Conservation (phyloP, 1,139 yeast species). For the Saccharomycopsis hybrid region DNA sequence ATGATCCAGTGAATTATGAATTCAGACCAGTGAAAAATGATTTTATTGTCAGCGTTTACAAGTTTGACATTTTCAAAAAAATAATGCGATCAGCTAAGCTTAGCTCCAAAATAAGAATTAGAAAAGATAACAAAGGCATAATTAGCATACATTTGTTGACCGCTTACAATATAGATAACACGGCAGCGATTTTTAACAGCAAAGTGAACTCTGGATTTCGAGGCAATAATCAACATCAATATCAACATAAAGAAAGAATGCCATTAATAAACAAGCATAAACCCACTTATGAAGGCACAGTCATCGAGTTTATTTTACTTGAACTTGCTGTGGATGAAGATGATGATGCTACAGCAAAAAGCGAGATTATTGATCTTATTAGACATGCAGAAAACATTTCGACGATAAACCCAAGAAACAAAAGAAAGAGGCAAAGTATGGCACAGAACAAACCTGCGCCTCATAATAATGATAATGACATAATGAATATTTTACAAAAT, state of each 20-base stretch:
- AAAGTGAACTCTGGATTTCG: background rate
- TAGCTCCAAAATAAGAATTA: slow-evolving; percentile 13
- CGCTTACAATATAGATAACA: slow-evolving; percentile 6
- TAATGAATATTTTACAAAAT: background rate
- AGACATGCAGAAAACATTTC: slow-evolving; percentile 12
- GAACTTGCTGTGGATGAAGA: slow-evolving; percentile 18
- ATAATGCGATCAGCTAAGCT: slow-evolving; percentile 13
- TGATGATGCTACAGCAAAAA: slow-evolving; percentile 10
- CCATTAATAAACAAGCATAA: background rate
- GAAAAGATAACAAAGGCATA: slow-evolving; percentile 18
- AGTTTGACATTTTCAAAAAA: slow-evolving; percentile 16
- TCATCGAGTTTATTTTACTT: slow-evolving; percentile 17
- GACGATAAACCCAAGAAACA: slow-evolving; percentile 4
- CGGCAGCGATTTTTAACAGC: background rate
- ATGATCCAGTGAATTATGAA: slow-evolving; percentile 32
- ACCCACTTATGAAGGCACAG: slow-evolving; percentile 13
- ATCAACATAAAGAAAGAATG: background rate
- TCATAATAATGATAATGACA: background rate
- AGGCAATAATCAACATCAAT: background rate
- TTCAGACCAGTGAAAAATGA: slow-evolving; percentile 34
- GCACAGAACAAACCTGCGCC: slow-evolving; percentile 1
- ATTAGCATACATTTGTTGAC: slow-evolving; percentile 18
- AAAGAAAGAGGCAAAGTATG: slow-evolving; percentile 4
- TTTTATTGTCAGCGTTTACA: slow-evolving; percentile 18
- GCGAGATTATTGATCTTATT: slow-evolving; percentile 17